A percentile compares a stretch with the other conserved stretches of the same genome.
Conservation (phyloP, 129 eudicot genomes). For the Artemisia argyi region DNA sequence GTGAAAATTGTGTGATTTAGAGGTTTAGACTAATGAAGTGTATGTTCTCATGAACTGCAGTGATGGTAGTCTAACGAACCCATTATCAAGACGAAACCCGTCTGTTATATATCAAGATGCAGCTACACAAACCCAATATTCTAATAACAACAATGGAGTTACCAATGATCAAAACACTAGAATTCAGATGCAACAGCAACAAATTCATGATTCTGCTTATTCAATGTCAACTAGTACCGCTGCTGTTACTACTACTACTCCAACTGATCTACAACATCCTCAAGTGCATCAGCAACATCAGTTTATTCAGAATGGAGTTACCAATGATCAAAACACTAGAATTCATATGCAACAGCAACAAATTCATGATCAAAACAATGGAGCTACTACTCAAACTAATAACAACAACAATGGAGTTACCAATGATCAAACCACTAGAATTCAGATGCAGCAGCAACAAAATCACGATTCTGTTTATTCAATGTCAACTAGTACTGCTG, state of each 20-base stretch:
- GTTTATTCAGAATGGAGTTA: too few relatives aligned
- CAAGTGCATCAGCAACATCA: too few relatives aligned
- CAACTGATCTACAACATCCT: neutral
- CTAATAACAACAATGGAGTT: conserved; percentile 28
- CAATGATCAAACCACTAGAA: conserved; percentile 28
- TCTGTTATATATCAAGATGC: conserved; percentile 59
- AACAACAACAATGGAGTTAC: too few relatives aligned
- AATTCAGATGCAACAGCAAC: conserved; percentile 36
- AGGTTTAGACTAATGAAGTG: conserved; percentile 13
- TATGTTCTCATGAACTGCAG: conserved; percentile 41
- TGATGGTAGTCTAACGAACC: conserved; percentile 69
- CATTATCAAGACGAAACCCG: conserved; percentile 47
- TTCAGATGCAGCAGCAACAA: neutral
- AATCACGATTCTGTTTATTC: conserved; percentile 51
- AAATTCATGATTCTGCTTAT: conserved; percentile 50
- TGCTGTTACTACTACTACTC: neutral
- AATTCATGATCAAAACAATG: conserved; percentile 33
- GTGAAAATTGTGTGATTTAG: conserved; percentile 13
- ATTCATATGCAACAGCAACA: conserved; percentile 2
- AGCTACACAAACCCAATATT: conserved; percentile 22
- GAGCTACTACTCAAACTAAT: neutral
- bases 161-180: conserved; percentile 44
- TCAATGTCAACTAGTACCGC: neutral
- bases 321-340: conserved; percentile 28
- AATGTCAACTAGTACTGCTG: conserved; percentile 19